These are phyloP conservation scores for Oxytropis ochrocephala DNA, from an alignment of 306 rosid species.

Conservation along the genomic window DNA sequence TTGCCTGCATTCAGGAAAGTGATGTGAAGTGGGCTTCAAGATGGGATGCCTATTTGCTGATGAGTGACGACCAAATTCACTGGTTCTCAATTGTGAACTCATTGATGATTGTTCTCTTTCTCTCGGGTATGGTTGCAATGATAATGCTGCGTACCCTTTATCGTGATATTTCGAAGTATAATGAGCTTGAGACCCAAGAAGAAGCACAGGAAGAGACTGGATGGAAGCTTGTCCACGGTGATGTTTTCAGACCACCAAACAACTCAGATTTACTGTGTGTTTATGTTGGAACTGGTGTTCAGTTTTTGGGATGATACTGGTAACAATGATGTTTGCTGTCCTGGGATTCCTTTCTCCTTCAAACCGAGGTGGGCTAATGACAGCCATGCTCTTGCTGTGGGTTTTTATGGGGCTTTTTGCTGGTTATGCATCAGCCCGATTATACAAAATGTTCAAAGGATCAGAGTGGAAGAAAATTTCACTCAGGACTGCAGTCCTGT, in stretches of 20 bases:
- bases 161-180: constrained; percentile 95
- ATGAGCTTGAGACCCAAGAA: constrained; percentile 95
- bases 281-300: constrained; percentile 97
- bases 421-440: constrained; percentile 73
- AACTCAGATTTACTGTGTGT: constrained; percentile 77
- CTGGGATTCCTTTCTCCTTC: constrained; percentile 97
- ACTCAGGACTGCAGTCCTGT: constrained; percentile 70
- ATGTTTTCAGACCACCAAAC: constrained; percentile 92
- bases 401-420: constrained; percentile 97
- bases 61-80: constrained; percentile 94
- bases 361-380: constrained; percentile 96
- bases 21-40: constrained; percentile 99
- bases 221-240: constrained; percentile 99
- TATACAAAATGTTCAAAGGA: constrained; percentile 90
- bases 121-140: constrained; percentile 99
- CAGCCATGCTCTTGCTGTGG: constrained; percentile 93
- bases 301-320: constrained; percentile 84
- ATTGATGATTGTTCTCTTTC: constrained; percentile 95
- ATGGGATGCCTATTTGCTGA: constrained; percentile 96
- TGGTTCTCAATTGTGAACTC: constrained; percentile 97
- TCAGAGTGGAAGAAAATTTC: constrained; percentile 90
- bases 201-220: constrained; percentile 99
- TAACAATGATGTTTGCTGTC: constrained; percentile 88
- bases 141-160: constrained; percentile 93
- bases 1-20: constrained; percentile 55